These are phyloP conservation scores for Sporothrix humicola DNA, from an alignment of 2,329 filamentous ascomycete genomes.

Conservation along the genomic window DNA sequence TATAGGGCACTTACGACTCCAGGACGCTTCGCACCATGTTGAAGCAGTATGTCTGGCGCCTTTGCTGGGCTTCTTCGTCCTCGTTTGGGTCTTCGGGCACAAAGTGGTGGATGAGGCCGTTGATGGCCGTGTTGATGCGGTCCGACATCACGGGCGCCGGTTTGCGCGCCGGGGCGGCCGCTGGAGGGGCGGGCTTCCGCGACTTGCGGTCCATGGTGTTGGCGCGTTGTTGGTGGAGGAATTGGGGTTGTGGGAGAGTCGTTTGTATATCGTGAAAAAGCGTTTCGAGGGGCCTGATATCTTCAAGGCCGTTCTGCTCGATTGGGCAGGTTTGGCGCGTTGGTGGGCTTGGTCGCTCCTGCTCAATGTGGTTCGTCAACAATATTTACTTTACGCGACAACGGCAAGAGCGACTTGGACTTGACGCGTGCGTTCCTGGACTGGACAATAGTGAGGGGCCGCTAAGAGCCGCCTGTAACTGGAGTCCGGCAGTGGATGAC, in stretches of 20 bases:
- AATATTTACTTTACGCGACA: constrained; percentile 34
- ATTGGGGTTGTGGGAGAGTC: too few species aligned
- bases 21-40: constrained; percentile 58
- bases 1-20: constrained; percentile 51
- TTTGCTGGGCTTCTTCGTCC: constrained; percentile 69
- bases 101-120: constrained; percentile 76
- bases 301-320: constrained; percentile 17
- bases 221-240: background rate
- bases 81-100: constrained; percentile 70
- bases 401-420: constrained; percentile 27
- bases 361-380: background rate
- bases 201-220: constrained; percentile 33
- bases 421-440: constrained; percentile 29
- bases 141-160: constrained; percentile 64
- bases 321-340: constrained; percentile 21
- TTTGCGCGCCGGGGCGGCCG: constrained; percentile 44
- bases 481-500: background rate
- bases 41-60: constrained; percentile 69
- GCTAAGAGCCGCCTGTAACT: background rate
- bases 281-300: background rate
- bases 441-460: constrained; percentile 9
- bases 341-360: constrained; percentile 14
- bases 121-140: constrained; percentile 79
- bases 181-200: constrained; percentile 29
- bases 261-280: too few species aligned